Base-by-base conservation (phyloP, 352 stramenopile genomes). In the Phytophthora agathidicida region DNA sequence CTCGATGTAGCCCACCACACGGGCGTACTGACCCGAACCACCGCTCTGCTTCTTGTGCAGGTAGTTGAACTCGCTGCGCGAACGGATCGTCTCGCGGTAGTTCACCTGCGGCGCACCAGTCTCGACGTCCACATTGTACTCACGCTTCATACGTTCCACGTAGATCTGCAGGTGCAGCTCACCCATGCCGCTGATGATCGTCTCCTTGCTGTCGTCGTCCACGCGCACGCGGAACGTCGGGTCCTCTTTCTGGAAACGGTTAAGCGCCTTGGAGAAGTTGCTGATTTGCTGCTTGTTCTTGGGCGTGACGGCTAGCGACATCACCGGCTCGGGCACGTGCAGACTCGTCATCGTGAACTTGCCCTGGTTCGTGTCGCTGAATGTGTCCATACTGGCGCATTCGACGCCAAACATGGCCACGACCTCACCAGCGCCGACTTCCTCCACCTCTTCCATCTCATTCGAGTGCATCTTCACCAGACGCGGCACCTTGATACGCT, bases 381-480 rank as follows among this genome's bases (percentile, higher is more conserved):
- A 98, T 51, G 94, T 99, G 74, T 99, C 98, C 94, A 99, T 99
- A 62, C 87, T 98, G 41, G 91, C 93, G 72, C 98, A 99, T 68
- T 99, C 98, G 26, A 99, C 88, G 50, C 98, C 98, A 71, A 99
- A 99, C 91, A 99, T 99, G 47, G 97, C 97, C 7, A 97, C 94
- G 43, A 99, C 97, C 70, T 99, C 97, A 45, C 97, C 97, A 32
- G 96, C 86, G 27, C 84, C 73, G 35, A 96, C 96, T 64, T 95
- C 87, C 17, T 98, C 88, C 41, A 99, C 97, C 61, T 99, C 97
- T 83, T 99, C 92, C 98, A 99, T 99, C 60, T 99, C 97, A 75
- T 99, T 96, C 31, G 96, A 98, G 84, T 99, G 97, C 97, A 99
- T 99, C 52, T 98, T 93, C 46, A 99, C 97, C 35, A 99, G 93